Evolutionary conservation across 139 green algal genomes (phyloP).

Genomic region (Edaphochlamys debaryana): DNA sequence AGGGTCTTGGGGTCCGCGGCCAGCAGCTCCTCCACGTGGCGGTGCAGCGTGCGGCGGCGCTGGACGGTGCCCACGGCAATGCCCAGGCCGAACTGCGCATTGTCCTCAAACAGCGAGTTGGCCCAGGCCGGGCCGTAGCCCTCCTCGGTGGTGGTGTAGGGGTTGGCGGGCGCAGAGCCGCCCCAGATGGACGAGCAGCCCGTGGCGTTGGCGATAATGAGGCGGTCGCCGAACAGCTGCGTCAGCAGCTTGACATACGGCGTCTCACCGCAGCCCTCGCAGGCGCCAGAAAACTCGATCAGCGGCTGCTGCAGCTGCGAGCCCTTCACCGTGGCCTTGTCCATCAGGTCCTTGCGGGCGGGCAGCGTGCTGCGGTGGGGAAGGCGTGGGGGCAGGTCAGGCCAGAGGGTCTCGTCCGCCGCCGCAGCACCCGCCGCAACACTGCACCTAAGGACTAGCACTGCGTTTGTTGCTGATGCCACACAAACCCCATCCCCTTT

Average conservation of each 20-base stretch:
- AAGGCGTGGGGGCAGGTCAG: too few species aligned
- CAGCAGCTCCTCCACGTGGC: slow-evolving; percentile 36
- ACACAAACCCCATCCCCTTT: too few species aligned
- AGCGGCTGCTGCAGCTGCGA: slow-evolving; percentile 64
- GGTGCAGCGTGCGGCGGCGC: slow-evolving; percentile 48
- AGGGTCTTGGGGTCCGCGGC: background rate
- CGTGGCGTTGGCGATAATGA: slow-evolving; percentile 72
- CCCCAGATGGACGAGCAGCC: slow-evolving; percentile 72
- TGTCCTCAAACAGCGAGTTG: slow-evolving; percentile 74
- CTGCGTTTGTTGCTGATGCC: too few species aligned
- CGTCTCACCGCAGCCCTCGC: slow-evolving; percentile 66
- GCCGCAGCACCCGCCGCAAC: too few species aligned
- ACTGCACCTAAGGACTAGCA: too few species aligned
- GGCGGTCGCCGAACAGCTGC: slow-evolving; percentile 62
- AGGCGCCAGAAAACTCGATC: slow-evolving; percentile 71
- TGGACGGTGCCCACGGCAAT: slow-evolving; percentile 65
- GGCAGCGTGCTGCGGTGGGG: slow-evolving; percentile 41
- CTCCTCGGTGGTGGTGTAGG: slow-evolving; percentile 62
- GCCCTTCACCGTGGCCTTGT: slow-evolving; percentile 60
- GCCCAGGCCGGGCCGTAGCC: slow-evolving; percentile 69
- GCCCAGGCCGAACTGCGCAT: slow-evolving; percentile 66
- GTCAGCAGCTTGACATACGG: slow-evolving; percentile 65
- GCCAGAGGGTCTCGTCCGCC: too few species aligned
- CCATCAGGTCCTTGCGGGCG: slow-evolving; percentile 54
- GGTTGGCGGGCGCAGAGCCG: slow-evolving; percentile 64